Base-by-base conservation (phyloP, 495 filamentous ascomycete genomes). In the Rhypophila decipiens region DNA sequence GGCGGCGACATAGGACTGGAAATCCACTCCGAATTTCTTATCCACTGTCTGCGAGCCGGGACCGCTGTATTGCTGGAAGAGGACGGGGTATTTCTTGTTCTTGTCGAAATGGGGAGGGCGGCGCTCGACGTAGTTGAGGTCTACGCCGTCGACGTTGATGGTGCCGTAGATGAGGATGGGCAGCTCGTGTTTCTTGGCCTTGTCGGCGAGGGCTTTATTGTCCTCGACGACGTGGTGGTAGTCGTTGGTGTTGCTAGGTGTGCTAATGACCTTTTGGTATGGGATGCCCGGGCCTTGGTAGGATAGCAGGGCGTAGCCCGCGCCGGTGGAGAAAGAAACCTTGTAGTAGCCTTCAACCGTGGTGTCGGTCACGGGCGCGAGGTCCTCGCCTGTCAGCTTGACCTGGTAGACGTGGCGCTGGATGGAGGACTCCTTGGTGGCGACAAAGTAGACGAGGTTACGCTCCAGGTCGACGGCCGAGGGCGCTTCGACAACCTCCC, bases 11-110 rank as follows among this genome's bases (percentile, higher is more conserved):
- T 93, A 97, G 0, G 88, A 78, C 63, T 97, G 90, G 61, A 90
- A 98, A 59, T 96, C 88, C 38, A 97, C 82, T 2, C 58, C 66
- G 65, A 96, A 97, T 42, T 67, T 78, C 65, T 91, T 90, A 51
- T 83, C 69, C 1, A 98, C 93, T 0, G 73, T 77, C 61, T 98
- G 93, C 17, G 88, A 95, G 18, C 86, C 87, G 0, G 93, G 93
- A 4, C 93, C 93, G 24, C 84, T 86, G 63, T 98, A 98, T 39
- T 96, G 79, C 52, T 86, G 82, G 72, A 98, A 98, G 1, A 98
- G 77, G 8, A 98, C 89, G 1, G 93, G 94, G 53, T 98, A 97
- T 56, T 84, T 80, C 63, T 86, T 90, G 47, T 78, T 83, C 22
- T 79, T 72, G 63, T 95, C 81, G 65, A 97, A 98, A 59, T 96